phyloP scores from a whole-genome alignment of 331 rosid species.

The Ulmus americana region DNA sequence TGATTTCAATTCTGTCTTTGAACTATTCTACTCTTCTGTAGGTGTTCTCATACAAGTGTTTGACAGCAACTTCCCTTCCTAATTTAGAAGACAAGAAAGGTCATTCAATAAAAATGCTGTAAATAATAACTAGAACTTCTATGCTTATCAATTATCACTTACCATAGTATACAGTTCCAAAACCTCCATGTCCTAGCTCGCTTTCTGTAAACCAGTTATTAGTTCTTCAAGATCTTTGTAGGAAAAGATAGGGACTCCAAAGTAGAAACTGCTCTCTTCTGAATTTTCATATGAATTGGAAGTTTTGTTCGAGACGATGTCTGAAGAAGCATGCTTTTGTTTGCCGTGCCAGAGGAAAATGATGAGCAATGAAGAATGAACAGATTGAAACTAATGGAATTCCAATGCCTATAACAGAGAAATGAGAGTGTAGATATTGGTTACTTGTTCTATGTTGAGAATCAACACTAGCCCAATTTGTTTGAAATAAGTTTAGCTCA shows the following conservation, averaged over 20 bases:
- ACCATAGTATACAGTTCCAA: constrained; percentile 70
- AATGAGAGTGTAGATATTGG: neutral
- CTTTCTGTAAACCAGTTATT: constrained; percentile 36
- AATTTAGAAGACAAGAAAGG: neutral
- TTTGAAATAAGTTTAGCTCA: too few relatives aligned
- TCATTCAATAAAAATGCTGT: too few relatives aligned
- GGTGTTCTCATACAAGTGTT: too few relatives aligned
- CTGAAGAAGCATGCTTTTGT: constrained; percentile 19
- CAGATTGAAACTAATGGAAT: constrained; percentile 14
- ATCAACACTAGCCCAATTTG: too few relatives aligned
- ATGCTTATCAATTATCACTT: constrained; percentile 9
- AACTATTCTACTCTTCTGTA: too few relatives aligned
- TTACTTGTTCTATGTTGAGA: too few relatives aligned
- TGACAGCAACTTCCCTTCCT: too few relatives aligned
- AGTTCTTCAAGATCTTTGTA: constrained; percentile 59
- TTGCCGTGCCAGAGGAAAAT: constrained; percentile 13
- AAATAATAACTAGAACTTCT: neutral
- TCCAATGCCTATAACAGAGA: constrained; percentile 39
- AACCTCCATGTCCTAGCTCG: constrained; percentile 76
- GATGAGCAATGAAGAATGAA: constrained; percentile 8
- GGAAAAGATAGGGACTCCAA: constrained; percentile 48
- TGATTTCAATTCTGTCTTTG: neutral
- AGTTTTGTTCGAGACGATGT: constrained; percentile 26
- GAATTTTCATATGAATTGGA: constrained; percentile 28
- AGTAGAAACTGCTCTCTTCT: constrained; percentile 35